phyloP scores from a whole-genome alignment of 768 basidiomycete species.

The Lactarius evosmus region DNA sequence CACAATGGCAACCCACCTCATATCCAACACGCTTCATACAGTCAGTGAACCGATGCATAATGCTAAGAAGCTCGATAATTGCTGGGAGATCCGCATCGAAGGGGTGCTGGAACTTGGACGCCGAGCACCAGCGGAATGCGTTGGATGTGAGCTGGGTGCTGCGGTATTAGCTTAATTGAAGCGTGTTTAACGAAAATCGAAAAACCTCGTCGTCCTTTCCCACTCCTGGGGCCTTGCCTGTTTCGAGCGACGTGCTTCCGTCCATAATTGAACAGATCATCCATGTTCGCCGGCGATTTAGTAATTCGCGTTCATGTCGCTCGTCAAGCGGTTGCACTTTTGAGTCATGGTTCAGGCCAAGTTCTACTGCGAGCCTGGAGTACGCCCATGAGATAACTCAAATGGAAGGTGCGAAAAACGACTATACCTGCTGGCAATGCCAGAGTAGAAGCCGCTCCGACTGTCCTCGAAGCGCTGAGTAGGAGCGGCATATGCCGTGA shows the following conservation, averaged over 20 bases:
- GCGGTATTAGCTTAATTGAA: constrained; percentile 23
- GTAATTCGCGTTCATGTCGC: constrained; percentile 59
- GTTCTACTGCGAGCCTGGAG: constrained; percentile 64
- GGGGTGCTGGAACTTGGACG: constrained; percentile 31
- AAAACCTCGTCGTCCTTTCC: constrained; percentile 59
- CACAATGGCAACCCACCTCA: neutral
- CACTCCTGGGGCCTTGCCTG: constrained; percentile 69
- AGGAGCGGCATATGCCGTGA: constrained; percentile 60
- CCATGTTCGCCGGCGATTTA: constrained; percentile 74
- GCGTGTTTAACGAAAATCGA: constrained; percentile 32
- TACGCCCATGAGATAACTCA: constrained; percentile 1
- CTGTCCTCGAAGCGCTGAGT: constrained; percentile 68
- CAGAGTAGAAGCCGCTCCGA: constrained; percentile 68
- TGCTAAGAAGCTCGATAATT: constrained; percentile 35
- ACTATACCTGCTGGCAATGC: constrained; percentile 60
- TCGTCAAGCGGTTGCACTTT: constrained; percentile 42
- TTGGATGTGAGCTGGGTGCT: constrained; percentile 40
- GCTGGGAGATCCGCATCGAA: constrained; percentile 34
- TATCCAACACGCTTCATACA: neutral
- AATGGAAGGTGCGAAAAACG: neutral
- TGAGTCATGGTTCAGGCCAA: constrained; percentile 58
- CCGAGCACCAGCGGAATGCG: constrained; percentile 29
- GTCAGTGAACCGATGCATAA: constrained; percentile 34
- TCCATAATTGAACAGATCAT: constrained; percentile 74
- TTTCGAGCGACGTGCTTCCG: constrained; percentile 69